A percentile compares a stretch with the other conserved stretches of the same genome.
These are phyloP conservation scores for Komagataella ulmi DNA, from an alignment of 805 yeast species.

Conservation along the genomic window DNA sequence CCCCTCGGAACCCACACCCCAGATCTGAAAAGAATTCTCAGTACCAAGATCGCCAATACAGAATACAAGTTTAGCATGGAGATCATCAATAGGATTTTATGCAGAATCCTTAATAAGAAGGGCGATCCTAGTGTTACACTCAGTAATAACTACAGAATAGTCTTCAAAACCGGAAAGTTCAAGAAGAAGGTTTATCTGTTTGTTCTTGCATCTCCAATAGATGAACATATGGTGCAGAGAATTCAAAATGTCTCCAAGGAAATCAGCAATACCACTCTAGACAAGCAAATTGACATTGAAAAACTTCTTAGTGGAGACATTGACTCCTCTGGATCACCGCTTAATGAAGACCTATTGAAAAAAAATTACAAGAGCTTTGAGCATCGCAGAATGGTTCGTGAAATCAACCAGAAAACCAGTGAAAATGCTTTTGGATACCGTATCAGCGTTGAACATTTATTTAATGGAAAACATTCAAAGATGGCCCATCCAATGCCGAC, in stretches of 20 bases:
- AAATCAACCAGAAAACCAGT: constrained; percentile 7
- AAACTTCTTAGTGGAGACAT: constrained; percentile 6
- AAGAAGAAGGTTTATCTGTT: constrained; percentile 11
- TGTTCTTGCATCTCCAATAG: constrained; percentile 20
- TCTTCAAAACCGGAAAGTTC: not conserved
- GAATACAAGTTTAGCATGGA: not conserved
- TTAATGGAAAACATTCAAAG: constrained; percentile 16
- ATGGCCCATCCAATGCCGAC: constrained; percentile 17
- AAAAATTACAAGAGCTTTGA: constrained; percentile 11
- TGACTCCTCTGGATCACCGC: constrained; percentile 4
- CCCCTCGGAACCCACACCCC: not conserved
- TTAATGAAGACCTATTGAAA: constrained; percentile 8
- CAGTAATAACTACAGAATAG: not conserved
- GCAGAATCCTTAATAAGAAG: not conserved
- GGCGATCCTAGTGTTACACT: not conserved
- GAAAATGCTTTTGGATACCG: constrained; percentile 21
- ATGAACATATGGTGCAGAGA: constrained; percentile 12
- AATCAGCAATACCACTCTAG: not conserved
- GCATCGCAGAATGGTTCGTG: constrained; percentile 6
- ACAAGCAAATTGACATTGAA: constrained; percentile 5
- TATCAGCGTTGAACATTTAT: constrained; percentile 20
- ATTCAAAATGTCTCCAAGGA: constrained; percentile 7
- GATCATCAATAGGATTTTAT: not conserved
- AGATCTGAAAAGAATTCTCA: not conserved
- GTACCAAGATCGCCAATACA: not conserved